Evolutionary conservation across 2,329 filamentous ascomycete genomes (phyloP).

Genomic region (Ophiostoma sp.): DNA sequence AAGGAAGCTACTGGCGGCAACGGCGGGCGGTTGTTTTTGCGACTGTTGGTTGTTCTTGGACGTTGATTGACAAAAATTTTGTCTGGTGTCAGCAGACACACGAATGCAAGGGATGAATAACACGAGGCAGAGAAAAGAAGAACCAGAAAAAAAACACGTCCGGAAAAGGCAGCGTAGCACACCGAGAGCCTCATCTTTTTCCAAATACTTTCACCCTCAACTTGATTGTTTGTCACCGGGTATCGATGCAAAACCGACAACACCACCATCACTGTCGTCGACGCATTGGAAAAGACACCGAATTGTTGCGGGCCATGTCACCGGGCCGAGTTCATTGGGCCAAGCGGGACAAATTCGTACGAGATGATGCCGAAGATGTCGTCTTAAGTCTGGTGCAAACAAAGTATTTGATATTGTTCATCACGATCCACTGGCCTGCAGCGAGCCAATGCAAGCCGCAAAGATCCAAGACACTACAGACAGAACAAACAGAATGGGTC

Average conservation of each 20-base stretch:
- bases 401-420: background rate
- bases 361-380: background rate
- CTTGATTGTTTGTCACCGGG: background rate
- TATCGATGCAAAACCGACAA: background rate
- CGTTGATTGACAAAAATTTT: background rate
- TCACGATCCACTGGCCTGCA: background rate
- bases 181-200: background rate
- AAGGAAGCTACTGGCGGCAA: conserved; percentile 5
- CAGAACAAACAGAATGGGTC: background rate
- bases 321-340: background rate
- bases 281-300: background rate
- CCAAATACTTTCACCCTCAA: background rate
- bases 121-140: background rate
- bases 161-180: background rate
- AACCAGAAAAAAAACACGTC: background rate
- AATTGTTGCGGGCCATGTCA: background rate
- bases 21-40: background rate
- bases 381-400: background rate
- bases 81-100: background rate
- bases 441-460: background rate
- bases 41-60: background rate
- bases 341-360: background rate
- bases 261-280: background rate
- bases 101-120: background rate
- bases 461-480: too few species aligned